Evolutionary conservation across 306 rosid species (phyloP).

Genomic region (Sicyos baderoa): DNA sequence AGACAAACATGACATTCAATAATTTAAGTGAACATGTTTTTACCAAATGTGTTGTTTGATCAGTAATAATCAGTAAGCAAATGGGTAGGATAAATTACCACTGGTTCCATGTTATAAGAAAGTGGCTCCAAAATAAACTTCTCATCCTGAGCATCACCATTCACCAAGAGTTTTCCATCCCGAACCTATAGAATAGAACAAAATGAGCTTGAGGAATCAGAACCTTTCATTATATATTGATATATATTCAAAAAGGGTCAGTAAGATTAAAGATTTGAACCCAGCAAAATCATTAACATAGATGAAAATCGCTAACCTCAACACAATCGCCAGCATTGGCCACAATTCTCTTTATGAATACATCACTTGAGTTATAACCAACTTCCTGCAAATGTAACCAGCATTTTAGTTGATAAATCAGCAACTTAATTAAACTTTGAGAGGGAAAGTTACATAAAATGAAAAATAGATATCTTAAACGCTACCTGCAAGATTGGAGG

Average conservation of each 20-base stretch:
- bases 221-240: background rate
- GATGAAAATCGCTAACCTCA: slow-evolving; percentile 39
- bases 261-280: slow-evolving; percentile 4
- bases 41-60: background rate
- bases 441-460: background rate
- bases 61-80: background rate
- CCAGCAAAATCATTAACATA: background rate
- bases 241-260: background rate
- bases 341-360: slow-evolving; percentile 77
- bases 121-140: slow-evolving; percentile 72
- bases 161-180: slow-evolving; percentile 69
- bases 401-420: slow-evolving; percentile 17
- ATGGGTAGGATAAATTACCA: slow-evolving; percentile 34
- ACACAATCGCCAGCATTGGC: slow-evolving; percentile 89
- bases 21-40: background rate
- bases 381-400: slow-evolving; percentile 37
- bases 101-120: slow-evolving; percentile 56
- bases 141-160: slow-evolving; percentile 62
- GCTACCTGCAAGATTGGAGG: slow-evolving; percentile 72
- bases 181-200: slow-evolving; percentile 38
- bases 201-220: background rate
- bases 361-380: slow-evolving; percentile 60
- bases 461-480: background rate
- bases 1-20: background rate
- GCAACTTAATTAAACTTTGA: background rate